Evolutionary conservation across 495 filamentous ascomycete species (phyloP).

Genomic region (Cercophora newfieldiana): DNA sequence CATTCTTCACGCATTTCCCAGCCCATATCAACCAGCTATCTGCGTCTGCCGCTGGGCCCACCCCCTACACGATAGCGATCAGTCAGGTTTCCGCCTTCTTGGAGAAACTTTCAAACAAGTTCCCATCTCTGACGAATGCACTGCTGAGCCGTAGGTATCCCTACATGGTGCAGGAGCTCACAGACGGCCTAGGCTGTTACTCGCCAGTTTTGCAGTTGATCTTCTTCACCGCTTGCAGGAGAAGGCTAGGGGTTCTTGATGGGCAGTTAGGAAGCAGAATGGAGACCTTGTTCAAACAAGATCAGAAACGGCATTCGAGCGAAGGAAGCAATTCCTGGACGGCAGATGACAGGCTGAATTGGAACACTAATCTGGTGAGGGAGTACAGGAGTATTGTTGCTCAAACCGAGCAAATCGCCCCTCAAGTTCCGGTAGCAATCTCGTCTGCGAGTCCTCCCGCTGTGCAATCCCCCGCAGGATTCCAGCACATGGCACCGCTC

Average conservation of each 20-base stretch:
- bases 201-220: constrained; percentile 60
- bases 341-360: constrained; percentile 13
- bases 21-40: constrained; percentile 33
- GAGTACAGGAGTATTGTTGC: constrained; percentile 6
- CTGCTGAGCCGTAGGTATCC: constrained; percentile 45
- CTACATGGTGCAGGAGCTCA: constrained; percentile 61
- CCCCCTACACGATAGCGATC: constrained; percentile 17
- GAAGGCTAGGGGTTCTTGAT: constrained; percentile 38
- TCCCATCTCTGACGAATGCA: background rate
- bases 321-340: background rate
- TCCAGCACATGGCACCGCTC: background rate
- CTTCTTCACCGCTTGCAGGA: constrained; percentile 58
- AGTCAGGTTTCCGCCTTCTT: constrained; percentile 37
- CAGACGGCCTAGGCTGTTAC: constrained; percentile 45
- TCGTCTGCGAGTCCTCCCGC: background rate
- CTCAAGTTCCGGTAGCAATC: background rate
- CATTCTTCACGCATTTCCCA: constrained; percentile 59
- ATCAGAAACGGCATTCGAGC: constrained; percentile 28
- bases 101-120: constrained; percentile 35
- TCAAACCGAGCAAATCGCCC: background rate
- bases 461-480: background rate
- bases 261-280: constrained; percentile 27
- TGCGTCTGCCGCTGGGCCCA: constrained; percentile 17
- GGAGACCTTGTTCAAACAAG: constrained; percentile 40
- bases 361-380: constrained; percentile 13